Base-by-base conservation (phyloP, 2,329 filamentous ascomycete genomes). In the Beauveria sp. region DNA sequence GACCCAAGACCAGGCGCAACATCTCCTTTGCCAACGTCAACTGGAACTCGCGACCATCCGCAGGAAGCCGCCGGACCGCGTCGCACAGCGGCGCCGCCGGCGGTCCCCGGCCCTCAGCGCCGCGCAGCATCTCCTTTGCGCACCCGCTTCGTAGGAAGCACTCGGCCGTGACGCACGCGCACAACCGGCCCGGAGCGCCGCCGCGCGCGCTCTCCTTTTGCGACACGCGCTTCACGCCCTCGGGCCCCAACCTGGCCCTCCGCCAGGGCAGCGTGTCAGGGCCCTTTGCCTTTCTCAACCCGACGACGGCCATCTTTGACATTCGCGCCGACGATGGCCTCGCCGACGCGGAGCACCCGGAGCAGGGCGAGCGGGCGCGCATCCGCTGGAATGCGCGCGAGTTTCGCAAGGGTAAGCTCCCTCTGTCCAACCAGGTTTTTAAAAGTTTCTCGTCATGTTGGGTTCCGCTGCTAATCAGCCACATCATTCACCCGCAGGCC, bases 381-480 rank as follows among this genome's bases (percentile, higher is more conserved):
- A 38, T 65, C 9, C 61, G 62, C 12, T 65, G 63, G 63, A 65
- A 65, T 34, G 63, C 63, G 6, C 63, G 63, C 6, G 63, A 65
- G 45, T 63, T 63, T 34, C 58, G 63, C 7, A 63, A 65, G 43
- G 63, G 63, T 63, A 46, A 9, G 26, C 20, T 47, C 14, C 14
- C 45, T 24, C 20, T 4, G n/a, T 43, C 26, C 26, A 26, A 30
- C 28, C 2, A 30, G 28, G 8, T 30, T 8, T 28, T 8, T 1
- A 9, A 28, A 7, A 9, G 7, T 28, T 9, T 30, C 28, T 30
- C 30, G 30, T 30, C 30, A 30, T 30, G 1, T 34, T 34, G 1
- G 30, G 3, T 28, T 34, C 30, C 30, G 3, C 3, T 34, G 3
- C 30, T 34, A 5, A 34, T 34, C 10, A 12, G 1, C 10, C 30